These are phyloP conservation scores for Penicillium salamii DNA, from an alignment of 495 filamentous ascomycete genomes.

Conservation along the genomic window DNA sequence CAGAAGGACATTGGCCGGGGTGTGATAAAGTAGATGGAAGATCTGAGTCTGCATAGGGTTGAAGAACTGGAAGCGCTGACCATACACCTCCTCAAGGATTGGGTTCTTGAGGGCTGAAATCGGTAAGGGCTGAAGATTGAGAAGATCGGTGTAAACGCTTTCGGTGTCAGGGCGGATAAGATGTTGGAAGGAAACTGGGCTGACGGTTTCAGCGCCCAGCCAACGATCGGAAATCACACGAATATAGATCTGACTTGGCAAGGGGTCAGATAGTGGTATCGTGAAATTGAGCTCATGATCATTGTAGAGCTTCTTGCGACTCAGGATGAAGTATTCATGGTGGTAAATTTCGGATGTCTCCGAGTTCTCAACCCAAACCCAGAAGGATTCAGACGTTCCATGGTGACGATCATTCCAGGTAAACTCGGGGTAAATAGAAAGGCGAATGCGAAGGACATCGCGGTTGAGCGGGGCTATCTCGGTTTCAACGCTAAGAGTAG, in stretches of 20 bases:
- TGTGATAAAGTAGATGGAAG: conserved; percentile 94
- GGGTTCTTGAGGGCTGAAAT: conserved; percentile 86
- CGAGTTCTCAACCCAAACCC: conserved; percentile 98
- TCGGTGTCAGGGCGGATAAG: conserved; percentile 96
- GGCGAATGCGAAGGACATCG: conserved; percentile 84
- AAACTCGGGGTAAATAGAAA: conserved; percentile 86
- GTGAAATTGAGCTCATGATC: conserved; percentile 98
- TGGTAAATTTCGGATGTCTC: conserved; percentile 98
- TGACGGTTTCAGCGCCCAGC: conserved; percentile 96
- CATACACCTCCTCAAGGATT: conserved; percentile 82
- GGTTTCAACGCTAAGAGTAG: conserved; percentile 81
- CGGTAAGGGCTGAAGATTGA: conserved; percentile 88
- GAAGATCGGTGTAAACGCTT: conserved; percentile 90
- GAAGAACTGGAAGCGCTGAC: conserved; percentile 86
- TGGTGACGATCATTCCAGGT: conserved; percentile 95
- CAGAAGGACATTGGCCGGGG: conserved; percentile 83
- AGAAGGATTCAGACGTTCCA: conserved; percentile 92
- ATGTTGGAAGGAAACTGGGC: conserved; percentile 94
- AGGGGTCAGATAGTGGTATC: conserved; percentile 87
- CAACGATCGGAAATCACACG: conserved; percentile 91
- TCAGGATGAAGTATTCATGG: conserved; percentile 94
- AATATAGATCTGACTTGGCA: conserved; percentile 94
- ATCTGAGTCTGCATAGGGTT: conserved; percentile 99
- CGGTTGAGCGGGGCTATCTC: conserved; percentile 96
- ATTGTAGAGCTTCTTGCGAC: conserved; percentile 81